Conservation (phyloP, 2,329 filamentous ascomycete genomes). For the Colletotrichum orchidophilum region DNA sequence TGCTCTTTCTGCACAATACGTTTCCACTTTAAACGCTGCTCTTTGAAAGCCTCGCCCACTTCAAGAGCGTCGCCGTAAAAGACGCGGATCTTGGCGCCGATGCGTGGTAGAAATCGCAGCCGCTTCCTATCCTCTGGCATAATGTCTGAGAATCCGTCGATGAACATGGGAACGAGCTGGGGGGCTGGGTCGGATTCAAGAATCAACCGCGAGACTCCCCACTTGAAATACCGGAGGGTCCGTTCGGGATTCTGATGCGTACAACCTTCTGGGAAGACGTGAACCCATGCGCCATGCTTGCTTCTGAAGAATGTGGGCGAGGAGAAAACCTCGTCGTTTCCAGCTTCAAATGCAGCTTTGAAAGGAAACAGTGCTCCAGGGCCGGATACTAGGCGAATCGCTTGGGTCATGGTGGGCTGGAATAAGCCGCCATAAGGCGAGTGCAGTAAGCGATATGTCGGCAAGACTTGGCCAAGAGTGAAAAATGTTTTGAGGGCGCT, state of each 20-base stretch:
- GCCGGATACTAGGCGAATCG: slow-evolving; percentile 81
- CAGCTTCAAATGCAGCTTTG: slow-evolving; percentile 55
- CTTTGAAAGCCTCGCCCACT: slow-evolving; percentile 78
- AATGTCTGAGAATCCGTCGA: slow-evolving; percentile 86
- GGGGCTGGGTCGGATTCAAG: slow-evolving; percentile 89
- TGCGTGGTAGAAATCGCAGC: slow-evolving; percentile 82
- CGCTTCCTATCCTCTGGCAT: slow-evolving; percentile 87
- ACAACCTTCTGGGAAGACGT: slow-evolving; percentile 95
- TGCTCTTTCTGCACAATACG: slow-evolving; percentile 64
- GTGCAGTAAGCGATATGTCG: slow-evolving; percentile 83
- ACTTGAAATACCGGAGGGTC: slow-evolving; percentile 96
- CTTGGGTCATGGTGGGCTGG: slow-evolving; percentile 88
- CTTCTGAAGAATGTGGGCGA: slow-evolving; percentile 77
- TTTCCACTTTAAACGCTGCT: slow-evolving; percentile 79
- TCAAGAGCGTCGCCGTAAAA: slow-evolving; percentile 84
- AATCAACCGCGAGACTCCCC: slow-evolving; percentile 91
- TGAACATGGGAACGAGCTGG: slow-evolving; percentile 91
- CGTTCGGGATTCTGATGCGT: slow-evolving; percentile 86
- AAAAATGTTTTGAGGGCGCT: slow-evolving; percentile 84
- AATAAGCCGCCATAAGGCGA: slow-evolving; percentile 86
- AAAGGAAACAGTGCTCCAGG: slow-evolving; percentile 15
- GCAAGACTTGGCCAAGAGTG: slow-evolving; percentile 86
- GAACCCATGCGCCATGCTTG: slow-evolving; percentile 84
- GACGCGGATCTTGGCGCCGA: slow-evolving; percentile 75
- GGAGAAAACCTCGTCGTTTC: slow-evolving; percentile 70